Evolutionary conservation across 257 asterid species (phyloP).

Genomic region (Osmanthus fragrans): DNA sequence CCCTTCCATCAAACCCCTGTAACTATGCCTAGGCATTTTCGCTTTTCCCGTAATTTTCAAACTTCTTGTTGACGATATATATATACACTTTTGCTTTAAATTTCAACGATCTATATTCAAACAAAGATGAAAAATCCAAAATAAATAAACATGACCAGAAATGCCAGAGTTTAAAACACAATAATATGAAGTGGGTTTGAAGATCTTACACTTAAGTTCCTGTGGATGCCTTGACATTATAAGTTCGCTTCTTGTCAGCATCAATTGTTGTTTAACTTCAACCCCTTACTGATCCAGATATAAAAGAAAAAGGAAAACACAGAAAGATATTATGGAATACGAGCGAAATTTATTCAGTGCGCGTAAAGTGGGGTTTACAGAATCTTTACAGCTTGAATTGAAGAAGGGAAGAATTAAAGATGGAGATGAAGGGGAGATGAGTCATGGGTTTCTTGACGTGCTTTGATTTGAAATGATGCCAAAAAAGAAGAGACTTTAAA

Average conservation of each 20-base stretch:
- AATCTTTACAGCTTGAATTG: constrained; percentile 38
- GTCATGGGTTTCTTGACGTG: constrained; percentile 33
- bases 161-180: neutral
- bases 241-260: constrained; percentile 13
- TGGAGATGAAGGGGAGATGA: constrained; percentile 22
- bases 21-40: constrained; percentile 52
- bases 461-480: constrained; percentile 40
- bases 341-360: constrained; percentile 29
- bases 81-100: neutral
- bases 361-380: constrained; percentile 28
- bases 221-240: neutral
- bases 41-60: neutral
- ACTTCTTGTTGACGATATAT: too few relatives aligned
- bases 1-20: constrained; percentile 51
- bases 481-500: constrained; percentile 28
- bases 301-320: constrained; percentile 1
- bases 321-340: constrained; percentile 22
- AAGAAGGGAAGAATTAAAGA: constrained; percentile 4
- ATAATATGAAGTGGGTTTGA: constrained; percentile 6
- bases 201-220: constrained; percentile 31
- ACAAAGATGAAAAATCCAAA: constrained; percentile 3
- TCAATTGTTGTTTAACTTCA: neutral
- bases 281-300: neutral
- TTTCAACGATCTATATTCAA: constrained; percentile 7
- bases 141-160: neutral